A percentile compares a stretch with the other conserved stretches of the same genome.
Conservation (phyloP, 2,329 filamentous ascomycete species). For the Fusarium phyllophilum region DNA sequence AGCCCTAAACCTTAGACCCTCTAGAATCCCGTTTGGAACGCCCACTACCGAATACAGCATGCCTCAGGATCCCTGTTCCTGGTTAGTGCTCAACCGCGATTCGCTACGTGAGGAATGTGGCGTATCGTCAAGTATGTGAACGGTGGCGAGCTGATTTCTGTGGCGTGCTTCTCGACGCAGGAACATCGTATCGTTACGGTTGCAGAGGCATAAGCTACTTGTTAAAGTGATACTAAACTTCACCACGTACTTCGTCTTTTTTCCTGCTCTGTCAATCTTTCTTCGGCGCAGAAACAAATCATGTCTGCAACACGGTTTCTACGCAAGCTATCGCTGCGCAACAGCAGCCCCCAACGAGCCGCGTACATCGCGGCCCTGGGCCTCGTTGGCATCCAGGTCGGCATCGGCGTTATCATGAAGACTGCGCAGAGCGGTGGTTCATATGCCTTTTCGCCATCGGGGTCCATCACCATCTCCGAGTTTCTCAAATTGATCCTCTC, state of each 20-base stretch:
- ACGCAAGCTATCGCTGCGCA: not conserved
- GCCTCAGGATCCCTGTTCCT: not conserved
- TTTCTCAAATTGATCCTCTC: not conserved
- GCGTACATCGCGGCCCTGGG: not conserved
- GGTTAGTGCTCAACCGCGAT: not conserved
- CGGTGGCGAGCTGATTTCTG: not conserved
- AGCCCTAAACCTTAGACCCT: not conserved
- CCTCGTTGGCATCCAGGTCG: not conserved
- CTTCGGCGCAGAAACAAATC: not conserved
- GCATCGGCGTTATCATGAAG: not conserved
- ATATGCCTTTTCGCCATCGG: not conserved
- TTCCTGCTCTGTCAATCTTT: no score
- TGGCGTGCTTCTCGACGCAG: not conserved
- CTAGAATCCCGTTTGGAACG: not conserved
- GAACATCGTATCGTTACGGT: not conserved
- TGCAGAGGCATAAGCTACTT: not conserved
- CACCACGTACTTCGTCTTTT: not conserved
- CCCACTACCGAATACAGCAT: not conserved
- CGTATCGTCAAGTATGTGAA: not conserved
- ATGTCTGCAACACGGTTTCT: not conserved
- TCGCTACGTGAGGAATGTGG: not conserved
- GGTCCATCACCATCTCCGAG: not conserved
- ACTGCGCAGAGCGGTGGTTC: not conserved
- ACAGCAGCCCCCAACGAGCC: not conserved
- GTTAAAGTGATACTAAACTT: not conserved